phyloP scores from a whole-genome alignment of 2,329 filamentous ascomycete species.

The Cordyceps fumosorosea region DNA sequence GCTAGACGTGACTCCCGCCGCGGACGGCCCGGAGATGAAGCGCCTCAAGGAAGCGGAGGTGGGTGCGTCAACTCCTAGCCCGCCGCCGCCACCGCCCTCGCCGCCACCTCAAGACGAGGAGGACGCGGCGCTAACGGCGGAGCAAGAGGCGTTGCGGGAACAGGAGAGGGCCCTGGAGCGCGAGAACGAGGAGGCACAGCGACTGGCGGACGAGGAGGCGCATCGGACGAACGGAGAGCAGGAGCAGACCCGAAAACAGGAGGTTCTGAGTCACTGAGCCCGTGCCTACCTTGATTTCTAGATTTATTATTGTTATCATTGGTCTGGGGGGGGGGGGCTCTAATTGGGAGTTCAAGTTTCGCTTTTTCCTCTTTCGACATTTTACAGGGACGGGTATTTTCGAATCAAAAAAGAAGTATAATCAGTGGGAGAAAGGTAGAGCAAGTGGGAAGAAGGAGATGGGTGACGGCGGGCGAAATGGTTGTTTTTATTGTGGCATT shows the following conservation, averaged over 20 bases:
- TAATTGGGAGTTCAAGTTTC: neutral
- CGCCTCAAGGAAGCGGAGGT: slow-evolving; percentile 42
- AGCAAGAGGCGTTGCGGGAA: slow-evolving; percentile 39
- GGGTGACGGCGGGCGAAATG: neutral
- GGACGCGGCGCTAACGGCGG: slow-evolving; percentile 30
- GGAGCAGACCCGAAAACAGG: slow-evolving; percentile 17
- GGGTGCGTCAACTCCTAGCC: slow-evolving; percentile 25
- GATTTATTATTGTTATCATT: neutral
- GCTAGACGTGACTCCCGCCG: slow-evolving; percentile 38
- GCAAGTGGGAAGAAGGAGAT: neutral
- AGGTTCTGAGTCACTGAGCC: slow-evolving; percentile 18
- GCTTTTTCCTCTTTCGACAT: neutral
- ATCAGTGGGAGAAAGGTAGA: neutral
- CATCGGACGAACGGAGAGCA: slow-evolving; percentile 8
- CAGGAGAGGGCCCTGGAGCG: slow-evolving; percentile 44
- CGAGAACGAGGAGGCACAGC: slow-evolving; percentile 49
- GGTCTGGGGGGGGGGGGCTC: neutral
- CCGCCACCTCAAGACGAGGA: slow-evolving; percentile 36
- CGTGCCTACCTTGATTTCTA: neutral
- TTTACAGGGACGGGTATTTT: neutral
- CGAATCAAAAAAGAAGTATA: neutral
- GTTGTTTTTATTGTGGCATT: neutral
- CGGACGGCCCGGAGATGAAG: slow-evolving; percentile 51
- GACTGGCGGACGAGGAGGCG: slow-evolving; percentile 40
- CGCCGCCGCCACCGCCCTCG: slow-evolving; percentile 41